Evolutionary conservation across 202 grass and related monocot genomes (phyloP).

Genomic region (Hordeum pubiflorum): DNA sequence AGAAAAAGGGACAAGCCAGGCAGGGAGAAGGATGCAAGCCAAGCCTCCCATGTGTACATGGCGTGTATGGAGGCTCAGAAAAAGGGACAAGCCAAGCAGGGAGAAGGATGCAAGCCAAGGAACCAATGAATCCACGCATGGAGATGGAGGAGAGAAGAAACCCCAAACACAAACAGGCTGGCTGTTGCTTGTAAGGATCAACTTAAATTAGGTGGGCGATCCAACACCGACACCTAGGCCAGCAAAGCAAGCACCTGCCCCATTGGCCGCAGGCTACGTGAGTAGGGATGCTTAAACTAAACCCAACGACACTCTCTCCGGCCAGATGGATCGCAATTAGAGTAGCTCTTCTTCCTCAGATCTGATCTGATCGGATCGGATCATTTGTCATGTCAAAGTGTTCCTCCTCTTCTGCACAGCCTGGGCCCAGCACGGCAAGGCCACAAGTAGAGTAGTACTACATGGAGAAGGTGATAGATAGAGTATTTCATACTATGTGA

Average conservation of each 20-base stretch:
- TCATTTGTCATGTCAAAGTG: constrained; percentile 6
- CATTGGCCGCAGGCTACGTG: constrained; percentile 3
- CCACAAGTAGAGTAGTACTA: not conserved
- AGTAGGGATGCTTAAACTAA: not conserved
- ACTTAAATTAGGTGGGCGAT: not conserved
- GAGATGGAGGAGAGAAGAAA: not conserved
- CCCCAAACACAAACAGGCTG: constrained; percentile 2
- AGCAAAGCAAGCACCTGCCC: not conserved
- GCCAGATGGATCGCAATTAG: constrained; percentile 15
- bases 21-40: not conserved
- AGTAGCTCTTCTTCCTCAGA: constrained; percentile 13
- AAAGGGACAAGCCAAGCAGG: not conserved
- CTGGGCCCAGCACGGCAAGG: constrained; percentile 23
- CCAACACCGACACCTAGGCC: constrained; percentile 37
- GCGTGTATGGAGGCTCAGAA: constrained; percentile 15
- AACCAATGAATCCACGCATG: not conserved
- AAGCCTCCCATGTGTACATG: constrained; percentile 31
- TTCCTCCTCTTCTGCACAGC: not conserved
- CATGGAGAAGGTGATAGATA: not conserved
- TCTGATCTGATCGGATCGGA: constrained; percentile 8
- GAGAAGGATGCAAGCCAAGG: not conserved
- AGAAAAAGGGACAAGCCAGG: not conserved
- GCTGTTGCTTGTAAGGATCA: constrained; percentile 58
- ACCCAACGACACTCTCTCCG: not conserved
- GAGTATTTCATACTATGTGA: not conserved